These are phyloP conservation scores for Ustilago shanxiensis DNA, from an alignment of 1,284 basidiomycete species.

Conservation along the genomic window DNA sequence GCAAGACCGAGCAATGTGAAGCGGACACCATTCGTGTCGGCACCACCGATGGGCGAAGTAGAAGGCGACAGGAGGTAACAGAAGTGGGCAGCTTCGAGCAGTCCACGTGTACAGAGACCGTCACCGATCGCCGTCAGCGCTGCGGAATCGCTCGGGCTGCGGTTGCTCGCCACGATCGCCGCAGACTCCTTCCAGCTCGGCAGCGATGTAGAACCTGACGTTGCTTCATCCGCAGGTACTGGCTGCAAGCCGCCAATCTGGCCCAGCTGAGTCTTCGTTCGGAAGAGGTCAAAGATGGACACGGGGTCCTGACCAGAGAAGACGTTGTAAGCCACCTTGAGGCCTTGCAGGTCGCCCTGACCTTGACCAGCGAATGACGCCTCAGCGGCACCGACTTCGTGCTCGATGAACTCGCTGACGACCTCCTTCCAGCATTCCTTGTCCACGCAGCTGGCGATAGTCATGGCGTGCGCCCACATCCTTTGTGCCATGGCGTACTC, in stretches of 20 bases:
- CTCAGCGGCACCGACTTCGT: slow-evolving; percentile 75
- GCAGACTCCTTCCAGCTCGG: slow-evolving; percentile 88
- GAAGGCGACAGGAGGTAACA: slow-evolving; percentile 91
- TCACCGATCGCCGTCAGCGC: slow-evolving; percentile 89
- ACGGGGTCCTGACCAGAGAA: slow-evolving; percentile 64
- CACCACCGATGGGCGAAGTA: slow-evolving; percentile 80
- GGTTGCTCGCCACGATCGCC: slow-evolving; percentile 84
- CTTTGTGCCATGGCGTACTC: slow-evolving; percentile 87
- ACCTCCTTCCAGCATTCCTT: slow-evolving; percentile 93
- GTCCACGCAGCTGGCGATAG: slow-evolving; percentile 92
- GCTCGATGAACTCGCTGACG: slow-evolving; percentile 84
- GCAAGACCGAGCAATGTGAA: slow-evolving; percentile 77
- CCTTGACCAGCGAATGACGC: slow-evolving; percentile 19
- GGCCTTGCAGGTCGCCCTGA: slow-evolving; percentile 56
- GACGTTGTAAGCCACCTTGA: slow-evolving; percentile 66
- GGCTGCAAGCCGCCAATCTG: slow-evolving; percentile 38
- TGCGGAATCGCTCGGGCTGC: slow-evolving; percentile 76
- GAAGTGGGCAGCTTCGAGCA: slow-evolving; percentile 87
- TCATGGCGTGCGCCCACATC: slow-evolving; percentile 95
- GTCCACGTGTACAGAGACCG: slow-evolving; percentile 79
- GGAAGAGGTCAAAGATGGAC: slow-evolving; percentile 60
- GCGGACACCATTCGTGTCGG: slow-evolving; percentile 76
- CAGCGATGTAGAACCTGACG: slow-evolving; percentile 75
- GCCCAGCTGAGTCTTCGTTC: slow-evolving; percentile 55
- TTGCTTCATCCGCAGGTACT: slow-evolving; percentile 63